A percentile compares a stretch with the other conserved stretches of the same genome.
Evolutionary conservation across 805 yeast species (phyloP).

Genomic region (Candida alai): DNA sequence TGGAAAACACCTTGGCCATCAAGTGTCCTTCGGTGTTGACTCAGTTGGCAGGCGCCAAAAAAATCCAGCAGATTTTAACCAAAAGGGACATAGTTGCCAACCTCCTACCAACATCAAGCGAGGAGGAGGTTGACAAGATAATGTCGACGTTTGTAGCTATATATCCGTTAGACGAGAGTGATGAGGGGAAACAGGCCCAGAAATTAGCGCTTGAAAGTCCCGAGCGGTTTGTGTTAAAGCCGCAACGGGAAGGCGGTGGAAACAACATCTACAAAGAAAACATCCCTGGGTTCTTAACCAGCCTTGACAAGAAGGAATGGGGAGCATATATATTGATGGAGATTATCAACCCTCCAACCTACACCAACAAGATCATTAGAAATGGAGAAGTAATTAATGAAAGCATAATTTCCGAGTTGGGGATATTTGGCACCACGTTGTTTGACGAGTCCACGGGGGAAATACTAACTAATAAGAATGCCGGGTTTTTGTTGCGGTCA

Average conservation of each 20-base stretch:
- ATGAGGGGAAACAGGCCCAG: slow-evolving; percentile 58
- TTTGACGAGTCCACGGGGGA: slow-evolving; percentile 64
- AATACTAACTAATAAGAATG: slow-evolving; percentile 56
- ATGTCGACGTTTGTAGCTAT: slow-evolving; percentile 76
- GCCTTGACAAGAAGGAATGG: slow-evolving; percentile 70
- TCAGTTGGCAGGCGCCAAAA: slow-evolving; percentile 90
- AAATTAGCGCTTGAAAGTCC: slow-evolving; percentile 66
- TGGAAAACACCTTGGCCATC: slow-evolving; percentile 77
- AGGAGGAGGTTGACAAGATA: slow-evolving; percentile 29
- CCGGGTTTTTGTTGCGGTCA: slow-evolving; percentile 87
- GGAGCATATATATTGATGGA: slow-evolving; percentile 92
- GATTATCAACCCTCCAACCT: slow-evolving; percentile 72
- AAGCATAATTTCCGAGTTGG: slow-evolving; percentile 84
- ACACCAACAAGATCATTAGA: slow-evolving; percentile 67
- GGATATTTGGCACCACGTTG: slow-evolving; percentile 79
- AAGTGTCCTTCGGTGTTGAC: slow-evolving; percentile 89
- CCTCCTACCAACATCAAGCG: slow-evolving; percentile 38
- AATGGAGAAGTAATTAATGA: slow-evolving; percentile 61
- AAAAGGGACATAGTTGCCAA: slow-evolving; percentile 43
- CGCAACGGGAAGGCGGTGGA: slow-evolving; percentile 99
- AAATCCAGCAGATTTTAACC: slow-evolving; percentile 86
- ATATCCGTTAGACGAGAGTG: slow-evolving; percentile 76
- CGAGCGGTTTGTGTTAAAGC: slow-evolving; percentile 78
- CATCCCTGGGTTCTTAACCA: slow-evolving; percentile 68
- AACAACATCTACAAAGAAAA: slow-evolving; percentile 86